These are phyloP conservation scores for Lycium barbarum DNA, from an alignment of 257 asterid genomes.

Conservation along the genomic window DNA sequence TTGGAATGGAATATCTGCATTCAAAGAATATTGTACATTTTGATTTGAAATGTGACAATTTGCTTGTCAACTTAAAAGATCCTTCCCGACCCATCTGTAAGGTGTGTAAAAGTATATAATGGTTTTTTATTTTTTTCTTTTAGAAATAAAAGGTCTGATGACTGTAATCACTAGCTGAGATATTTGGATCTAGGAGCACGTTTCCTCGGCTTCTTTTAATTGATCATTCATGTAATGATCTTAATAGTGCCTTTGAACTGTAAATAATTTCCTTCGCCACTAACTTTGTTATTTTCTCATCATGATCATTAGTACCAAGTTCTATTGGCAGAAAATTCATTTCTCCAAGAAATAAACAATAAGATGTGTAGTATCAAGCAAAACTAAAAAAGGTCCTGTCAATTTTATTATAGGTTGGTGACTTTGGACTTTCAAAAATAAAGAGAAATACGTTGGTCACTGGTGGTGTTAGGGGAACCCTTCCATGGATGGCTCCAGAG, in stretches of 20 bases:
- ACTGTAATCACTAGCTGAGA: constrained; percentile 2
- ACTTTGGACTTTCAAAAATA: constrained; percentile 91
- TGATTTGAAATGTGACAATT: constrained; percentile 91
- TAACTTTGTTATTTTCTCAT: not conserved
- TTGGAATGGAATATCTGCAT: constrained; percentile 96
- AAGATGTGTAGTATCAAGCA: not conserved
- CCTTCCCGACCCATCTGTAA: constrained; percentile 94
- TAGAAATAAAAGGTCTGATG: not conserved
- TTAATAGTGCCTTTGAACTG: not conserved
- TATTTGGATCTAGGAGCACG: not conserved
- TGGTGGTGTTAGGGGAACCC: constrained; percentile 97
- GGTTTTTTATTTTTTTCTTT: not conserved
- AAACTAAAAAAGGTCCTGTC: not conserved
- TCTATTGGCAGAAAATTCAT: not conserved
- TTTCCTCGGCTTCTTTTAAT: not conserved
- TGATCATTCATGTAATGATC: not conserved
- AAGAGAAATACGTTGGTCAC: constrained; percentile 92
- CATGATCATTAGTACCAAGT: not conserved
- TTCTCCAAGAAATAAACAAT: not conserved
- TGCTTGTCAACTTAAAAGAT: constrained; percentile 95
- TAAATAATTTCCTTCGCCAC: not conserved
- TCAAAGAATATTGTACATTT: constrained; percentile 95
- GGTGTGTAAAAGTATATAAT: constrained; percentile 35
- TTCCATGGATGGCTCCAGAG: constrained; percentile 99
- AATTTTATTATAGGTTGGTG: constrained; percentile 56